Conservation (phyloP, 495 filamentous ascomycete species). For the Xylaria scruposa region DNA sequence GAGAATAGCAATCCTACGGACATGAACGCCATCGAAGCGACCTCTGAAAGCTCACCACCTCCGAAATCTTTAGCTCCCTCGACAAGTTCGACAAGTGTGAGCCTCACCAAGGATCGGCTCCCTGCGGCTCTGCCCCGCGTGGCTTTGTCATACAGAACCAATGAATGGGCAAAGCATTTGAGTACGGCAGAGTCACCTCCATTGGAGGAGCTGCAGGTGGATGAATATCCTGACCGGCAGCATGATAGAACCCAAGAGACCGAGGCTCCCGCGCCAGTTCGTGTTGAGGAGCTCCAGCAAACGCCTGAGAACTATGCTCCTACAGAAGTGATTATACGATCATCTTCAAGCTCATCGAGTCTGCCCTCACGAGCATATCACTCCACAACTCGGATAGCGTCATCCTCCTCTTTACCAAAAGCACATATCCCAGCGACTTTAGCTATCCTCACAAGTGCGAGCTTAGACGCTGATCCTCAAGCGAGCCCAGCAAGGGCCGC, state of each 20-base stretch:
- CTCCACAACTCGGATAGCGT: slow-evolving; percentile 49
- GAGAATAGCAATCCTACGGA: slow-evolving; percentile 26
- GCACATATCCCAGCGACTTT: slow-evolving; percentile 43
- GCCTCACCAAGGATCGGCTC: slow-evolving; percentile 56
- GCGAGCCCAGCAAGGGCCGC: slow-evolving; percentile 30
- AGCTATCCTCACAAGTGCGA: slow-evolving; percentile 22
- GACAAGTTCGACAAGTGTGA: slow-evolving; percentile 47
- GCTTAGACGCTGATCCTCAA: slow-evolving; percentile 32
- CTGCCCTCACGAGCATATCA: slow-evolving; percentile 45
- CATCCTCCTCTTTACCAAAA: slow-evolving; percentile 50
- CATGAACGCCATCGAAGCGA: slow-evolving; percentile 23
- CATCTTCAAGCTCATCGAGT: slow-evolving; percentile 44
- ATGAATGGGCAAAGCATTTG: slow-evolving; percentile 96
- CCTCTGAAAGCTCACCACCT: slow-evolving; percentile 37
- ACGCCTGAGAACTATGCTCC: slow-evolving; percentile 63
- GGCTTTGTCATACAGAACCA: slow-evolving; percentile 83
- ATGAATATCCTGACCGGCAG: slow-evolving; percentile 43
- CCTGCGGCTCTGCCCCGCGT: slow-evolving; percentile 70
- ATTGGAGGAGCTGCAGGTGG: slow-evolving; percentile 62
- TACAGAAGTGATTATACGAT: slow-evolving; percentile 44
- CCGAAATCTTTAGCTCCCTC: slow-evolving; percentile 46
- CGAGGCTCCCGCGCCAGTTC: slow-evolving; percentile 66
- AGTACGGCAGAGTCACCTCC: slow-evolving; percentile 77
- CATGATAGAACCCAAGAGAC: slow-evolving; percentile 28
- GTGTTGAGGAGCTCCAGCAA: slow-evolving; percentile 71